These are phyloP conservation scores for Laburnicola sp. DNA, from an alignment of 2,329 filamentous ascomycete species.

Conservation along the genomic window DNA sequence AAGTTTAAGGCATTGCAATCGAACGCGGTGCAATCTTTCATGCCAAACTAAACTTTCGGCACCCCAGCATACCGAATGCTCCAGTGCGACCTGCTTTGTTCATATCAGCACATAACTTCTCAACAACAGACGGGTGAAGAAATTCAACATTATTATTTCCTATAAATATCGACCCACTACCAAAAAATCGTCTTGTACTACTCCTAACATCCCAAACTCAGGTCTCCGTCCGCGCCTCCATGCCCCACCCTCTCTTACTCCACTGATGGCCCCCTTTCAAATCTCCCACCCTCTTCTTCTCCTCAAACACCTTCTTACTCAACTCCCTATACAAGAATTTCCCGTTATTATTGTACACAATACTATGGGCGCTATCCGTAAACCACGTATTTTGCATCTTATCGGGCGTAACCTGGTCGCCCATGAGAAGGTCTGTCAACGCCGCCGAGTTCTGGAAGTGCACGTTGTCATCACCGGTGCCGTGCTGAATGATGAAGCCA, in stretches of 20 bases:
- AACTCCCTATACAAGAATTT: slow-evolving; percentile 65
- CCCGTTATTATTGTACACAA: slow-evolving; percentile 60
- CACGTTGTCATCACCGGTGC: slow-evolving; percentile 71
- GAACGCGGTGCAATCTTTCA: too few relatives aligned
- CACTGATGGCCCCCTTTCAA: slow-evolving; percentile 51
- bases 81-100: too few relatives aligned
- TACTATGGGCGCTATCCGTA: slow-evolving; percentile 66
- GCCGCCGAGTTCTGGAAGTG: slow-evolving; percentile 70
- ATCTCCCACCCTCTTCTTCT: slow-evolving; percentile 57
- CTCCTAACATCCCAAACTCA: not conserved
- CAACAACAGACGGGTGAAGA: too few relatives aligned
- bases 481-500: slow-evolving; percentile 65
- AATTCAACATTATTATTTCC: too few relatives aligned
- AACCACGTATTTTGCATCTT: slow-evolving; percentile 68
- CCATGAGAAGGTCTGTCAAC: slow-evolving; percentile 64
- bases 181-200: not conserved
- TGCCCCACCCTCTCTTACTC: slow-evolving; percentile 42
- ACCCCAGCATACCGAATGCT: too few relatives aligned
- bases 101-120: too few relatives aligned
- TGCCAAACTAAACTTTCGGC: too few relatives aligned
- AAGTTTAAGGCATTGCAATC: too few relatives aligned
- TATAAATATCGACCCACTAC: too few relatives aligned
- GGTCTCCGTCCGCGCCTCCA: slow-evolving; percentile 8
- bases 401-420: slow-evolving; percentile 60
- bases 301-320: slow-evolving; percentile 62